phyloP scores from a whole-genome alignment of 2,329 filamentous ascomycete genomes.

The Monilinia laxa region DNA sequence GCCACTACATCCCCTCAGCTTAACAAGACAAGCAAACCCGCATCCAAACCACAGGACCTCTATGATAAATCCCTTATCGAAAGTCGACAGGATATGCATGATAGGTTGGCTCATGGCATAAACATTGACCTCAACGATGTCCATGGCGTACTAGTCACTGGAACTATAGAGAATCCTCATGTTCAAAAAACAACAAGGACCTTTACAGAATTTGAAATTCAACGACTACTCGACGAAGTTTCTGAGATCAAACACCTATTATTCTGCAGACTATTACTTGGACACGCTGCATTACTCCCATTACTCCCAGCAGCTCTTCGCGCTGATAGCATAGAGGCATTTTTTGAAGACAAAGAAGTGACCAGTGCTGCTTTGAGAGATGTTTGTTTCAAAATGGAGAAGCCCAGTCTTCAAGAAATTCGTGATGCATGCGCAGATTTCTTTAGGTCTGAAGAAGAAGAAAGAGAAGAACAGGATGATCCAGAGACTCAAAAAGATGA shows the following conservation, averaged over 20 bases:
- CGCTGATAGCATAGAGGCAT: conserved; percentile 47
- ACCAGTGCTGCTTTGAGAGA: conserved; percentile 47
- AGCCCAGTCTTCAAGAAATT: conserved; percentile 50
- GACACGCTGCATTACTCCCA: conserved; percentile 47
- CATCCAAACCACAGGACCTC: conserved; percentile 29
- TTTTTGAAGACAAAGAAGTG: conserved; percentile 46
- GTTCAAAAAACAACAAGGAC: conserved; percentile 41
- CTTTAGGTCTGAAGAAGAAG: conserved; percentile 43
- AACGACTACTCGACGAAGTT: conserved; percentile 46
- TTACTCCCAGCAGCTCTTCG: conserved; percentile 48
- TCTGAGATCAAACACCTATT: conserved; percentile 50
- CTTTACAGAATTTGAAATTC: conserved; percentile 46
- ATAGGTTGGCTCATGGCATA: conserved; percentile 45
- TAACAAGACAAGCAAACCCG: neutral
- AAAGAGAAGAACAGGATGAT: conserved; percentile 41
- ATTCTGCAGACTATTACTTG: conserved; percentile 50
- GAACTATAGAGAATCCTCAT: conserved; percentile 36
- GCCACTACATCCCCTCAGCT: conserved; percentile 24
- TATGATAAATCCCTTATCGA: conserved; percentile 46
- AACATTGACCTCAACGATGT: conserved; percentile 41
- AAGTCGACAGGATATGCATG: conserved; percentile 44
- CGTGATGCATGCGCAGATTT: conserved; percentile 53
- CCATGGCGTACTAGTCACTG: conserved; percentile 41
- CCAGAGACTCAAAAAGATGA: conserved; percentile 32
- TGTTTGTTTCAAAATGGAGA: conserved; percentile 49